These are phyloP conservation scores for Beauveria bassiana DNA, from an alignment of 2,329 filamentous ascomycete species.

Conservation along the genomic window DNA sequence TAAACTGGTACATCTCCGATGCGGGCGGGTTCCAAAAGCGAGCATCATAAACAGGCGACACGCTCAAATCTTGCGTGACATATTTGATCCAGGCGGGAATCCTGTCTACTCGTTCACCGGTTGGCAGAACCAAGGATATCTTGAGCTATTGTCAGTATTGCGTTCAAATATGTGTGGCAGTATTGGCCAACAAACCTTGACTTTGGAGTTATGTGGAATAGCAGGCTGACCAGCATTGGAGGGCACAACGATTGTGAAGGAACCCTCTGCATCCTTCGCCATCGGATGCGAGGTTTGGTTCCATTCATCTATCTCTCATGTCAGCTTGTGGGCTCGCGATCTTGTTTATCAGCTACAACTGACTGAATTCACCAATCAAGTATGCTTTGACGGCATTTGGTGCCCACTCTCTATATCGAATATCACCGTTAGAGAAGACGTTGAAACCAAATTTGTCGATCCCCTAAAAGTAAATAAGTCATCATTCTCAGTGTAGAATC, in stretches of 20 bases:
- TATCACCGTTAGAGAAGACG: constrained; percentile 71
- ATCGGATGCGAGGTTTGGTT: constrained; percentile 75
- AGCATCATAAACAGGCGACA: constrained; percentile 90
- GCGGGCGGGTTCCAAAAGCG: constrained; percentile 93
- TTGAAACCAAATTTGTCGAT: constrained; percentile 82
- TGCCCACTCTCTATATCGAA: constrained; percentile 92
- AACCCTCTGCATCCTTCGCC: constrained; percentile 76
- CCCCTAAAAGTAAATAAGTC: constrained; percentile 46
- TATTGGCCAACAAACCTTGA: constrained; percentile 61
- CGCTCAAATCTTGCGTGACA: constrained; percentile 82
- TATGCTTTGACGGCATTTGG: constrained; percentile 79
- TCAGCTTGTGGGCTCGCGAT: neutral
- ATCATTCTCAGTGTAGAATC: neutral
- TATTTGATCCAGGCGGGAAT: constrained; percentile 96
- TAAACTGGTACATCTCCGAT: constrained; percentile 72
- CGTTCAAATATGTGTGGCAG: neutral
- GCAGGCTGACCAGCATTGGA: constrained; percentile 64
- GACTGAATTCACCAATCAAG: constrained; percentile 92
- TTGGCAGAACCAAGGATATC: constrained; percentile 77
- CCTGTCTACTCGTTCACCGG: constrained; percentile 74
- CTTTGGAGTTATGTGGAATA: constrained; percentile 88
- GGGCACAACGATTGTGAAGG: constrained; percentile 76
- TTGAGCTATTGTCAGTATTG: constrained; percentile 27
- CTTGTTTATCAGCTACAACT: constrained; percentile 21
- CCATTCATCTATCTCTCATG: constrained; percentile 62